Base-by-base conservation (phyloP, 441 rosid genomes). In the Hura crepitans region DNA sequence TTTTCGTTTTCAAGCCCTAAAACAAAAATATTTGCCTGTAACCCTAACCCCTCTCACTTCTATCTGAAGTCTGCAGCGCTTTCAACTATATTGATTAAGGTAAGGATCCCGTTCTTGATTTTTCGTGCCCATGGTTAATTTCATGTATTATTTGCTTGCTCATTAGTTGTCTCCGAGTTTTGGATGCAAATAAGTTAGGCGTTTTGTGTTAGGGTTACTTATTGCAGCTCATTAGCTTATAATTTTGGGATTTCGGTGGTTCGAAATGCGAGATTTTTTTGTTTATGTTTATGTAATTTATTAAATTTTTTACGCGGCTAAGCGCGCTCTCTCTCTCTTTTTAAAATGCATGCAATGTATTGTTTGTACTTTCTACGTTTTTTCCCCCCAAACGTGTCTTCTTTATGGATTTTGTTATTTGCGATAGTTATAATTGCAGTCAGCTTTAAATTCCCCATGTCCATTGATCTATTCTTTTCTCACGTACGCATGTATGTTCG, bases 1-100 rank as follows among this genome's bases (percentile, higher is more conserved):
- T 55, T 49, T 72, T 25, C 27, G 18, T 56, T 66, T 51, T 59
- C 71, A 17, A 53, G 55, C 77, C 47, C 65, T 50, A 31, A 54
- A 46, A 7, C 62, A 4, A 6, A 22, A 20, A 15, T 28, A 39
- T 25, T 18, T 39, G 15, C 22, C 42, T 37, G 23, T 45, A 61
- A 70, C 79, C 79, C 77, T 74, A 80, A 46, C 75, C 75, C 71
- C 5, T 46, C 63, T 8, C 28, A 2, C 27, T 63, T 12, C 37
- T 6, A 20, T 66, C 46, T 33, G 47, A 6, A 7, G 53, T 31
- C 14, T 59, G 0, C 2, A 18, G 62, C 62, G 9, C 25, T 37
- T 67, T 54, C 33, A 17, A 23, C 35, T 42, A 69, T 25, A 43
- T 27, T 62, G 2, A 30, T 69, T 39, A 63, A 46, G 75, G 78